Evolutionary conservation across 2,329 filamentous ascomycete species (phyloP).

Genomic region (Alternaria rosae): DNA sequence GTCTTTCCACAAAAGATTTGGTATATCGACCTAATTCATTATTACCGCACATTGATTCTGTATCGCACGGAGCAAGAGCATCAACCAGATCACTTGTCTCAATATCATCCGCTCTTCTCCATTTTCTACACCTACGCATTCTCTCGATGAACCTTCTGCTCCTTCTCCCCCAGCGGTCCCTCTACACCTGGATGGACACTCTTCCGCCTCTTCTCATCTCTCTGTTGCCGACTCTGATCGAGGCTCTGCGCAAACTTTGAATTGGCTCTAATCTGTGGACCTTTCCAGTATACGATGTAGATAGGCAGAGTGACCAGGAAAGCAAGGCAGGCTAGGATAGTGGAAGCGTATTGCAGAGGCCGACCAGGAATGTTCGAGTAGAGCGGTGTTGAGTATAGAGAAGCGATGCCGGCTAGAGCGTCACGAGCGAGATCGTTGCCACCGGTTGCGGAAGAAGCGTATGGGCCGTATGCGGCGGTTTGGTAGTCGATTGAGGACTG

Average conservation of each 20-base stretch:
- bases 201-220: constrained; percentile 37
- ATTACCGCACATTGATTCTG: not conserved
- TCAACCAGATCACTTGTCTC: not conserved
- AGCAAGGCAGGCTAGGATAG: constrained; percentile 60
- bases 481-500: constrained; percentile 82
- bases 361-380: constrained; percentile 43
- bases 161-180: constrained; percentile 5
- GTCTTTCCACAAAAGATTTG: too few relatives aligned
- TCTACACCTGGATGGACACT: constrained; percentile 26
- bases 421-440: constrained; percentile 79
- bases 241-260: constrained; percentile 62
- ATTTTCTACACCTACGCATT: not conserved
- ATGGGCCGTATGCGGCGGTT: constrained; percentile 74
- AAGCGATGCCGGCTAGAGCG: constrained; percentile 75
- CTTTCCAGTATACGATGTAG: constrained; percentile 65
- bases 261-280: constrained; percentile 59
- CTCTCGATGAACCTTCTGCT: constrained; percentile 12
- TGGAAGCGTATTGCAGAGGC: constrained; percentile 62
- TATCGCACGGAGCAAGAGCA: not conserved
- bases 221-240: constrained; percentile 39
- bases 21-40: not conserved
- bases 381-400: constrained; percentile 68
- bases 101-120: too few relatives aligned
- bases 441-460: constrained; percentile 76
- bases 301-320: constrained; percentile 61